Conservation (phyloP, 2,329 filamentous ascomycete species). For the Huntiella moniliformis region DNA sequence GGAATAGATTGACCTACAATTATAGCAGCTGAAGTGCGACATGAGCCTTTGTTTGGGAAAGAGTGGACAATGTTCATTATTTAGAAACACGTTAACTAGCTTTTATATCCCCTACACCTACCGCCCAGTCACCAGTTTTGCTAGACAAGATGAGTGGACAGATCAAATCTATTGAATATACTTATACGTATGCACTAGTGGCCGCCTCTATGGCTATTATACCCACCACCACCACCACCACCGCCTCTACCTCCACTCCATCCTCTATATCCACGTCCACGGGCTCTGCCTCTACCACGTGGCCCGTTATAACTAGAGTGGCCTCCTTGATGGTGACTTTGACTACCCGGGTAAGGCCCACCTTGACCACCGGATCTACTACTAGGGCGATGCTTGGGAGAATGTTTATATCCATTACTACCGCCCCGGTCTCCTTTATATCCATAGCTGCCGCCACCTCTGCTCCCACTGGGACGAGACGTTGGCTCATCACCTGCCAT, state of each 20-base stretch:
- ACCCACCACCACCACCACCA: background rate
- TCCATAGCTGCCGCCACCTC: conserved; percentile 12
- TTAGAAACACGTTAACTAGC: too few relatives aligned
- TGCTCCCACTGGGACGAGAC: conserved; percentile 23
- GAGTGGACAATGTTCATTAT: too few relatives aligned
- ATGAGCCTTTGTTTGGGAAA: too few relatives aligned
- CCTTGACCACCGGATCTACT: conserved; percentile 16
- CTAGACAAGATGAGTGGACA: too few relatives aligned
- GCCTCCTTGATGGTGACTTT: conserved; percentile 22
- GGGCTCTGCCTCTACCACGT: conserved; percentile 21
- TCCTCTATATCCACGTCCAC: conserved; percentile 22
- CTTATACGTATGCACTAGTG: too few relatives aligned
- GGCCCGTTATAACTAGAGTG: conserved; percentile 25
- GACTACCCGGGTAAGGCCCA: conserved; percentile 23
- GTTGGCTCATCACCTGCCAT: conserved; percentile 1
- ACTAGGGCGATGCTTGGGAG: conserved; percentile 15
- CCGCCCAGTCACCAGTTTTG: too few relatives aligned
- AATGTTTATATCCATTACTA: conserved; percentile 9
- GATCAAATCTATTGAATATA: too few relatives aligned
- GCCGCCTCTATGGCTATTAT: too few relatives aligned
- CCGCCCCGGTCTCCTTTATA: conserved; percentile 15
- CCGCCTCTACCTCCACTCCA: background rate
- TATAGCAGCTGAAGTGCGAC: too few relatives aligned
- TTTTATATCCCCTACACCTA: too few relatives aligned
- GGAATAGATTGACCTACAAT: too few relatives aligned